Percentiles rank a stretch among this genome's conserved stretches.
phyloP scores from a whole-genome alignment of 257 asterid genomes.

The Leptodermis oblonga region DNA sequence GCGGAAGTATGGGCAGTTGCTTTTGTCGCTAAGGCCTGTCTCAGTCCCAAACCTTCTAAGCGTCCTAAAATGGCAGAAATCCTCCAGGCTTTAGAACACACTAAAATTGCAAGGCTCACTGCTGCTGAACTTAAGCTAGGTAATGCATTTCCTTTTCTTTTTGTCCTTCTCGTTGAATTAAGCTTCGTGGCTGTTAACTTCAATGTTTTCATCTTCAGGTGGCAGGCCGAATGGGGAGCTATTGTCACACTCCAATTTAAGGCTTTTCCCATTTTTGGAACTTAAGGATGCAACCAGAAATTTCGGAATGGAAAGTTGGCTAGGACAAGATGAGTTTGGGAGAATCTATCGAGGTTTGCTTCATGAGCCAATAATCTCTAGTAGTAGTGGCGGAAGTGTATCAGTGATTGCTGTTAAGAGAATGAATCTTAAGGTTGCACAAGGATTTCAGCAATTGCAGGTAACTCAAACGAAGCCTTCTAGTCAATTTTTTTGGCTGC shows the following conservation, averaged over 20 bases:
- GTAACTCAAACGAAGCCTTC: constrained; percentile 18
- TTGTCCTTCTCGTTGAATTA: neutral
- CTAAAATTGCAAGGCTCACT: constrained; percentile 47
- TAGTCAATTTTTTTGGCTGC: neutral
- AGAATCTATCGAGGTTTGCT: constrained; percentile 82
- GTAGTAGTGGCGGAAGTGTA: constrained; percentile 31
- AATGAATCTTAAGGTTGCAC: constrained; percentile 52
- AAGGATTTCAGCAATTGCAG: constrained; percentile 81
- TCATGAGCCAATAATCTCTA: constrained; percentile 38
- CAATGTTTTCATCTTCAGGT: constrained; percentile 6
- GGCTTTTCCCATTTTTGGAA: constrained; percentile 50
- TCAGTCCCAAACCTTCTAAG: constrained; percentile 7
- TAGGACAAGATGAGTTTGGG: constrained; percentile 92
- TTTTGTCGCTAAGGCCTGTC: constrained; percentile 7
- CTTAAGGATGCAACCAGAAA: constrained; percentile 63
- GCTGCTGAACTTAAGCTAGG: neutral
- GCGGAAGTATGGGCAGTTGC: constrained; percentile 1
- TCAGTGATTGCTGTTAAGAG: constrained; percentile 66
- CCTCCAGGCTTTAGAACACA: constrained; percentile 59
- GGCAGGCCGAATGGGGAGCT: constrained; percentile 38
- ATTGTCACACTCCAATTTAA: constrained; percentile 49
- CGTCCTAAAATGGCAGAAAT: constrained; percentile 61
- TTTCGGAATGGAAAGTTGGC: constrained; percentile 56
- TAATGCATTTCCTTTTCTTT: neutral
- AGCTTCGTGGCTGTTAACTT: neutral